Evolutionary conservation across 257 asterid species (phyloP).

Genomic region (Solanum ossicruentum): DNA sequence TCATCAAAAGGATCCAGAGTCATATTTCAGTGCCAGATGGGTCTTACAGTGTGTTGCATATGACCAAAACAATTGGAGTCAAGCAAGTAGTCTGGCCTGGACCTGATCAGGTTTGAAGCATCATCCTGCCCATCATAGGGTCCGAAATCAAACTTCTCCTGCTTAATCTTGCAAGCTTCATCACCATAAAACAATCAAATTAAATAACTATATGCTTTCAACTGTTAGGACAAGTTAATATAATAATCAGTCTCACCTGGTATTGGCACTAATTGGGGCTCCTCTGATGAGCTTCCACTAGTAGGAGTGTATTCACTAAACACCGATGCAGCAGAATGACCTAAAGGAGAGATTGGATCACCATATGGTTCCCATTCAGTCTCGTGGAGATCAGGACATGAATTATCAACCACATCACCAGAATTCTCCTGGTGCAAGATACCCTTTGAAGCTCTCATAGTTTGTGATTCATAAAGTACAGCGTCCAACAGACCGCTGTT

Average conservation of each 20-base stretch:
- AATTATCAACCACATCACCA: conserved; percentile 5
- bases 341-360: conserved; percentile 35
- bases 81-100: background rate
- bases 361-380: conserved; percentile 30
- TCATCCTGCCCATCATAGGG: conserved; percentile 13
- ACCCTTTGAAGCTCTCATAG: conserved; percentile 18
- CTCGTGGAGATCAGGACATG: conserved; percentile 15
- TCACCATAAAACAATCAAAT: background rate
- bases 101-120: conserved; percentile 11
- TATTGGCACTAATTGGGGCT: conserved; percentile 12
- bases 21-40: conserved; percentile 20
- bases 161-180: conserved; percentile 24
- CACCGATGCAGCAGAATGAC: conserved; percentile 27
- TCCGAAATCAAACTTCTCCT: conserved; percentile 11
- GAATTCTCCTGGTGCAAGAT: conserved; percentile 2
- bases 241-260: conserved; percentile 21
- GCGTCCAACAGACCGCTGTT: conserved; percentile 50
- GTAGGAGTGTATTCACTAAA: conserved; percentile 28
- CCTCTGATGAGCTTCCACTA: conserved; percentile 36
- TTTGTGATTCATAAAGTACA: conserved; percentile 34
- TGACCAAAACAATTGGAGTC: conserved; percentile 37
- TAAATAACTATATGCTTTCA: background rate
- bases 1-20: conserved; percentile 26
- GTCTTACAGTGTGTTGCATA: conserved; percentile 11
- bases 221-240: background rate